These are phyloP conservation scores for Avena sativa DNA, from an alignment of 176 grass and related monocot genomes.

Conservation along the genomic window DNA sequence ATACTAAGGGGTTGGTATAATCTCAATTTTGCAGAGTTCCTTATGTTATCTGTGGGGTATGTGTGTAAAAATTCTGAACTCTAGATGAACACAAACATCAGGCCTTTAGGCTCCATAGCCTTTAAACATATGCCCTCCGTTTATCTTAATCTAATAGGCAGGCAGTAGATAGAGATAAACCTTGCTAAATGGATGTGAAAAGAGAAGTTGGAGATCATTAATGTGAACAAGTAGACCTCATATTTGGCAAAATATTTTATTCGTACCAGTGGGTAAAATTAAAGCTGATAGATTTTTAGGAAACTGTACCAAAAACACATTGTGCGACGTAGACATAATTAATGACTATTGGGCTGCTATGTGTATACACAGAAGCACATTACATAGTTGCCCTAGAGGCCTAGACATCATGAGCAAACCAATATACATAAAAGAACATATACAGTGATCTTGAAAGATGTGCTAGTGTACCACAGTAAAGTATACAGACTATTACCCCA, in stretches of 20 bases:
- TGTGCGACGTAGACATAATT: neutral
- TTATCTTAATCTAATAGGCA: conserved; percentile 17
- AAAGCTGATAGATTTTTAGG: neutral
- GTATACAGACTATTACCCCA: neutral
- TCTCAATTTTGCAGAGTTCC: too few species aligned
- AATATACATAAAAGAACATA: neutral
- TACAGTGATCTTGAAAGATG: conserved; percentile 16
- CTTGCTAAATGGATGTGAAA: neutral
- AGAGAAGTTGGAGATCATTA: neutral
- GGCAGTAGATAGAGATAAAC: neutral
- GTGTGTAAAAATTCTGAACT: neutral
- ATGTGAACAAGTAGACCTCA: conserved; percentile 8
- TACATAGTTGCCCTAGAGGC: neutral
- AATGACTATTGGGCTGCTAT: neutral
- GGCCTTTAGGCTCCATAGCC: neutral
- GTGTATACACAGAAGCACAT: neutral
- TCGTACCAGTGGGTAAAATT: neutral
- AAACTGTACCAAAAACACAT: neutral
- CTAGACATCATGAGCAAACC: conserved; percentile 1
- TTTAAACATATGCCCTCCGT: neutral
- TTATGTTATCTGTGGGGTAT: neutral
- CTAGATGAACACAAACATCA: neutral
- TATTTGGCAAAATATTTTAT: neutral
- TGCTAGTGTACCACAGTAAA: conserved; percentile 2
- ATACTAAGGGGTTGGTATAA: neutral